These are phyloP conservation scores for Anastatica hierochuntica DNA, from an alignment of 345 rosid genomes.

Conservation along the genomic window DNA sequence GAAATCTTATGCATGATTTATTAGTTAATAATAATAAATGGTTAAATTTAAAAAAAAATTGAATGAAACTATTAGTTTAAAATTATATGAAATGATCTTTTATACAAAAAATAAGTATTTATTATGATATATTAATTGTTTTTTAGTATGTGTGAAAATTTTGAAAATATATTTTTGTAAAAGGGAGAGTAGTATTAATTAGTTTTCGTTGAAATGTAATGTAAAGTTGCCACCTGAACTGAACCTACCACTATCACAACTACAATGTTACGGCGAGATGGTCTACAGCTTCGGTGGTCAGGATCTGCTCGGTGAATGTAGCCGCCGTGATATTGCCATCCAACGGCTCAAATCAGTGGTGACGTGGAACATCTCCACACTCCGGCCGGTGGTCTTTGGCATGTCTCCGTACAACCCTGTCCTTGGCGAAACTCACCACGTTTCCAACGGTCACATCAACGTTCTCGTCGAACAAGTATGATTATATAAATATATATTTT, in stretches of 20 bases:
- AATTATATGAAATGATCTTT: too few species aligned
- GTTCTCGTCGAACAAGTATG: slow-evolving; percentile 71
- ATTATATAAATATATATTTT: too few species aligned
- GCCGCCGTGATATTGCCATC: slow-evolving; percentile 25
- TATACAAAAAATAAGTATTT: too few species aligned
- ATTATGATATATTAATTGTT: too few species aligned
- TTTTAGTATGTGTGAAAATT: too few species aligned
- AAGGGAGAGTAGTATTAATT: too few species aligned
- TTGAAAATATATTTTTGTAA: neutral
- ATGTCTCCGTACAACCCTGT: slow-evolving; percentile 71
- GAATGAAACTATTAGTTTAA: too few species aligned
- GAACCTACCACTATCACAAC: slow-evolving; percentile 79
- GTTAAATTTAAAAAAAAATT: too few species aligned
- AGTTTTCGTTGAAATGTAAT: too few species aligned
- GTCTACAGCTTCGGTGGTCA: slow-evolving; percentile 39
- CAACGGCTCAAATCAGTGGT: slow-evolving; percentile 54
- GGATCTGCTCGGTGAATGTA: slow-evolving; percentile 44
- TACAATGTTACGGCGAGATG: slow-evolving; percentile 69
- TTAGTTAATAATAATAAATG: too few species aligned
- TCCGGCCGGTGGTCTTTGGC: slow-evolving; percentile 51
- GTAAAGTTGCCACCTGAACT: slow-evolving; percentile 55
- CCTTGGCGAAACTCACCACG: slow-evolving; percentile 94
- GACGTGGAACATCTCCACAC: slow-evolving; percentile 57
- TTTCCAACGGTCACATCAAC: slow-evolving; percentile 54
- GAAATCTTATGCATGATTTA: too few species aligned